These are phyloP conservation scores for Neurospora discreta DNA, from an alignment of 495 filamentous ascomycete genomes.

Conservation along the genomic window DNA sequence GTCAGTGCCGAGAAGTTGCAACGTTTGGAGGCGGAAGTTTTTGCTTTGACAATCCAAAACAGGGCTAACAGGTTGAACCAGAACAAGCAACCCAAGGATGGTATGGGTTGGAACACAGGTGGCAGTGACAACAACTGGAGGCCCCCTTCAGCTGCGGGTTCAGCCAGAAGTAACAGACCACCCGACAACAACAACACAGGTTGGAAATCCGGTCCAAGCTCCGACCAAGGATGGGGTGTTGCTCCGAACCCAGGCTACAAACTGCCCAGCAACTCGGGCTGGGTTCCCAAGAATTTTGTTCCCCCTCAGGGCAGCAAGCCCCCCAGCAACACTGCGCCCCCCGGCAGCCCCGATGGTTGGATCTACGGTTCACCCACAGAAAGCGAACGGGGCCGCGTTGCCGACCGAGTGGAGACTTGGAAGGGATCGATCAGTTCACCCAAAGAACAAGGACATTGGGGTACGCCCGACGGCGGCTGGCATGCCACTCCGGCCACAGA, in stretches of 20 bases:
- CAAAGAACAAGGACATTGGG: background rate
- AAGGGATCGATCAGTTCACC: background rate
- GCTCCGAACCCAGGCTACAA: background rate
- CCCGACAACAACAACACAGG: background rate
- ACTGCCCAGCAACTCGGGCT: background rate
- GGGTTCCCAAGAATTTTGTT: background rate
- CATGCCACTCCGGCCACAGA: background rate
- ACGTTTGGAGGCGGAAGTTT: background rate
- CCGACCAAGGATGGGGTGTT: background rate
- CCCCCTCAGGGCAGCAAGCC: background rate
- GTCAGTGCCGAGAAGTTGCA: background rate
- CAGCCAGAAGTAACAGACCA: background rate
- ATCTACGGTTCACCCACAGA: background rate
- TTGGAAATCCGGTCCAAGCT: background rate
- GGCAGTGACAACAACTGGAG: background rate
- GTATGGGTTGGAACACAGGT: background rate
- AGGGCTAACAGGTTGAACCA: background rate
- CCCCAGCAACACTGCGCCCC: background rate
- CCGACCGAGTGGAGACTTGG: background rate
- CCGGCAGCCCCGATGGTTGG: background rate
- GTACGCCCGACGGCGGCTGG: background rate
- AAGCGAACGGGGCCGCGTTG: background rate
- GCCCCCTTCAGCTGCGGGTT: background rate
- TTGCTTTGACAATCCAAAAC: background rate
- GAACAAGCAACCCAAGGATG: background rate